phyloP scores from a whole-genome alignment of 2,329 filamentous ascomycete genomes.

The Arthrobotrys megalospora region DNA sequence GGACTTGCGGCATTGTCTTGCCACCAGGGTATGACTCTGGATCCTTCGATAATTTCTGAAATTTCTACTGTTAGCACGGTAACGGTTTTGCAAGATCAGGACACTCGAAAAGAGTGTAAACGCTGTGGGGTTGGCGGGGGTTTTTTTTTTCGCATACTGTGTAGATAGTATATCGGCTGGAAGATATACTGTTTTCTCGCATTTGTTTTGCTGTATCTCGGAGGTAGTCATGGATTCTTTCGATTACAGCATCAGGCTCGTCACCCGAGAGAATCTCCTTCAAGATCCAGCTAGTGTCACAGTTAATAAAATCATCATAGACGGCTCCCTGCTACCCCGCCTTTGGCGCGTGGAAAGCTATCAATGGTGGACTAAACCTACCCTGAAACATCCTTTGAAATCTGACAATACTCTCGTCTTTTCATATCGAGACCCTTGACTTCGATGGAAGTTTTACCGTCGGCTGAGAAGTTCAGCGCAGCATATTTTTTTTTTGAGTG shows the following conservation, averaged over 20 bases:
- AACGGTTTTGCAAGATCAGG: slow-evolving; percentile 35
- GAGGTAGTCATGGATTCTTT: slow-evolving; percentile 93
- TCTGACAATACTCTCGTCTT: slow-evolving; percentile 92
- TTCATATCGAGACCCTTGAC: slow-evolving; percentile 99
- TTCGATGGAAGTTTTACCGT: slow-evolving; percentile 96
- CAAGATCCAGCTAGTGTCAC: slow-evolving; percentile 77
- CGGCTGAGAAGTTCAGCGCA: slow-evolving; percentile 92
- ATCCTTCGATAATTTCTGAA: slow-evolving; percentile 86
- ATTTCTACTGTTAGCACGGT: slow-evolving; percentile 50
- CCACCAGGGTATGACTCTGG: slow-evolving; percentile 95
- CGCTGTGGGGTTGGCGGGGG: too few species aligned
- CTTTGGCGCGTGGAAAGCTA: background rate
- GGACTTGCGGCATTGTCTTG: slow-evolving; percentile 95
- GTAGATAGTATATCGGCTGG: slow-evolving; percentile 95
- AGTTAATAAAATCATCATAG: slow-evolving; percentile 12
- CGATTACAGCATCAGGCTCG: slow-evolving; percentile 87
- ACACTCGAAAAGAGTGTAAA: too few species aligned
- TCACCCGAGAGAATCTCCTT: slow-evolving; percentile 95
- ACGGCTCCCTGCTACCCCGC: background rate
- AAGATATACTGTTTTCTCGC: slow-evolving; percentile 81
- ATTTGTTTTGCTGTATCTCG: slow-evolving; percentile 87
- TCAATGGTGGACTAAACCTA: slow-evolving; percentile 68
- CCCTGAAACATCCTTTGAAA: slow-evolving; percentile 93
- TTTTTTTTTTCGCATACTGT: slow-evolving; percentile 74
- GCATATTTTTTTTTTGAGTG: slow-evolving; percentile 99